Percentiles rank a stretch among this genome's conserved stretches.
Conservation (phyloP, 176 grass and related monocot genomes). For the Juncus effusus region DNA sequence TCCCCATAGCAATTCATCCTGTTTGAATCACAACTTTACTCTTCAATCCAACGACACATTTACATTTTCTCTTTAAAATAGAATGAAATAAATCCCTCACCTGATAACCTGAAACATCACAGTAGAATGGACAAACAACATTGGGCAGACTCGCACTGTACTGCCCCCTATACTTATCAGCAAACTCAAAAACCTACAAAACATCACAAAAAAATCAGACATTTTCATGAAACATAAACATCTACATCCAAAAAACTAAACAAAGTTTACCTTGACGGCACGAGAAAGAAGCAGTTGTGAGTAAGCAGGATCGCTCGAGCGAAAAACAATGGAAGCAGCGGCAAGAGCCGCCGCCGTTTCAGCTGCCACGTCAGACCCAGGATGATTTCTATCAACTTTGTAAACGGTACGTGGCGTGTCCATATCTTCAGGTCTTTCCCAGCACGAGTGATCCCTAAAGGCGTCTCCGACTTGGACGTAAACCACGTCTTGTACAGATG, state of each 20-base stretch:
- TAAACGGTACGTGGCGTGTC: constrained; percentile 83
- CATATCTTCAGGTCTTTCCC: constrained; percentile 95
- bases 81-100: constrained; percentile 15
- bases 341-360: constrained; percentile 85
- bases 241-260: background rate
- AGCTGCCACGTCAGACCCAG: constrained; percentile 81
- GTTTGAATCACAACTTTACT: background rate
- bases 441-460: constrained; percentile 67
- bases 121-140: constrained; percentile 93
- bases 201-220: background rate
- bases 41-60: background rate
- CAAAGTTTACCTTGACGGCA: constrained; percentile 42
- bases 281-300: constrained; percentile 59
- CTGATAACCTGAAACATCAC: constrained; percentile 79
- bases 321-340: constrained; percentile 77
- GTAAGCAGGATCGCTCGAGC: constrained; percentile 48
- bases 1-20: constrained; percentile 96
- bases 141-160: constrained; percentile 69
- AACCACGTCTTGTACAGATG: constrained; percentile 36
- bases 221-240: background rate
- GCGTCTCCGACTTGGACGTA: constrained; percentile 95
- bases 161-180: constrained; percentile 55
- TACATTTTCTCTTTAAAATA: background rate
- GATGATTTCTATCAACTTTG: constrained; percentile 55
- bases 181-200: constrained; percentile 77